Percentiles rank a stretch among this genome's conserved stretches.
Conservation (phyloP, 129 eudicot genomes). For the Centaurea solstitialis region DNA sequence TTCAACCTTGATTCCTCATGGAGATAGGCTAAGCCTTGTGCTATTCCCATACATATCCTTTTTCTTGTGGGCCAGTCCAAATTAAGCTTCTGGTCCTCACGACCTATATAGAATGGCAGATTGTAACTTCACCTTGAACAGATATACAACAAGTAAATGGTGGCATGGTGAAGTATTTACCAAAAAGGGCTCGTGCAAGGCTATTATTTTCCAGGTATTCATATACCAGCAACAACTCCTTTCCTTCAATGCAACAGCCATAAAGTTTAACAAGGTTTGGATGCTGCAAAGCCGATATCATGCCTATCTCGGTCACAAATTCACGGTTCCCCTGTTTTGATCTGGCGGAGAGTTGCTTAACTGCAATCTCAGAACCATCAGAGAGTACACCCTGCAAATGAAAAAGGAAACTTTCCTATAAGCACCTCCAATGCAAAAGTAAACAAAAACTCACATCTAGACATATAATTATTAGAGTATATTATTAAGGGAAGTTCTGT, state of each 20-base stretch:
- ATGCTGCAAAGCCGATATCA: background rate
- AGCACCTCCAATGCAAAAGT: too few species aligned
- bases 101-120: background rate
- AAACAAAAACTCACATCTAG: too few species aligned
- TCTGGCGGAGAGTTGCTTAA: background rate
- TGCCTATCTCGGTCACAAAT: background rate
- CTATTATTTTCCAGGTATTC: too few species aligned
- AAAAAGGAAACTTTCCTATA: background rate
- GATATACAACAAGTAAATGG: background rate
- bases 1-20: too few species aligned
- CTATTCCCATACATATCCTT: background rate
- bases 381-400: background rate
- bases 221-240: background rate
- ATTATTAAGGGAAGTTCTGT: too few species aligned
- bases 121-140: background rate
- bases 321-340: background rate
- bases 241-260: background rate
- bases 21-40: too few species aligned
- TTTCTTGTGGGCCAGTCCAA: background rate
- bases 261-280: background rate
- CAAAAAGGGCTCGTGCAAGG: too few species aligned
- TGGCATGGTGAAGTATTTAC: background rate
- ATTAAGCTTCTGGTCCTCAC: background rate
- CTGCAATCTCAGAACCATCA: background rate
- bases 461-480: too few species aligned